These are phyloP conservation scores for Sclerotinia minor DNA, from an alignment of 2,329 filamentous ascomycete species.

Conservation along the genomic window DNA sequence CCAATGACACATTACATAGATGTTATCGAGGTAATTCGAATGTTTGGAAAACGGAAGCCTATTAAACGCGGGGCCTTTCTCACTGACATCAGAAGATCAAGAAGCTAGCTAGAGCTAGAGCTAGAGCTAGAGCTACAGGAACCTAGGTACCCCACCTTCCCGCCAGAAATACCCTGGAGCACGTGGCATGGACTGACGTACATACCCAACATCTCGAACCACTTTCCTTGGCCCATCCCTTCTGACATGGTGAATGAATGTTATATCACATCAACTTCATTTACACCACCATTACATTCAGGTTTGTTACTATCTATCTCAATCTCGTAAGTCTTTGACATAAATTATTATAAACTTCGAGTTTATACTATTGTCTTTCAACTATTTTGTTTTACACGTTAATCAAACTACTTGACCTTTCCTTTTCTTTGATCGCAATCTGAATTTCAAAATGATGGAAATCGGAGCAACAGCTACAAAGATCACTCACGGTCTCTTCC, in stretches of 20 bases:
- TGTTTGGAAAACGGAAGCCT: neutral
- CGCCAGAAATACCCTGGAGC: neutral
- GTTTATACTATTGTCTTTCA: slow-evolving; percentile 2
- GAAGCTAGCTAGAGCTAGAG: neutral
- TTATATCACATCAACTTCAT: neutral
- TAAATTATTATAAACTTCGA: neutral
- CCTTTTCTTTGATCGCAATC: neutral
- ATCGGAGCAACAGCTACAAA: slow-evolving; percentile 32
- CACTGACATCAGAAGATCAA: neutral
- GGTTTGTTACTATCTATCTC: neutral
- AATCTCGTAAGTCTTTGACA: neutral
- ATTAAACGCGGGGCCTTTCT: too few relatives aligned
- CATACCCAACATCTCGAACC: slow-evolving; percentile 4
- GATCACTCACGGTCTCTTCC: slow-evolving; percentile 35
- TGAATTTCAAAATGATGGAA: slow-evolving; percentile 37
- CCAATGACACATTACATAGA: too few relatives aligned
- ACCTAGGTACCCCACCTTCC: neutral
- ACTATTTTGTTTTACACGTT: neutral
- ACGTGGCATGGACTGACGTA: slow-evolving; percentile 4
- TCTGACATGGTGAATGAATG: neutral
- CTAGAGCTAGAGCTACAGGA: too few relatives aligned
- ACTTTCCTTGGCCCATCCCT: slow-evolving; percentile 14
- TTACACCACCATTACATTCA: neutral
- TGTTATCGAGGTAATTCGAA: too few relatives aligned
- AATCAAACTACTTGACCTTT: neutral